Evolutionary conservation across 2,329 filamentous ascomycete genomes (phyloP).

Genomic region (Fusarium brevicatenulatum): DNA sequence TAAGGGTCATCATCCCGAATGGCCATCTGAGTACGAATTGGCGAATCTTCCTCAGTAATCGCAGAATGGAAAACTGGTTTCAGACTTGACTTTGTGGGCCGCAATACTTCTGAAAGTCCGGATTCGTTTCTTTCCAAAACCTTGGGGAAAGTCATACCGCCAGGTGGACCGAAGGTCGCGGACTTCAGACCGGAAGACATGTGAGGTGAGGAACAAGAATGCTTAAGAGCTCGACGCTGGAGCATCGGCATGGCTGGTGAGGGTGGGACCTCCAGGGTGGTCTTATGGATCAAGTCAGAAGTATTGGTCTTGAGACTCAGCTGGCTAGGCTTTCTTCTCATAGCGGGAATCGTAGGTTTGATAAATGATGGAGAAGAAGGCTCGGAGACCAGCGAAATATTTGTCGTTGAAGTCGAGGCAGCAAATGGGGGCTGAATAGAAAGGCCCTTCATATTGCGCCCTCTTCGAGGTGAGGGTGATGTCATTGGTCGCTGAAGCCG

Average conservation of each 20-base stretch:
- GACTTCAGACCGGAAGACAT: conserved; percentile 70
- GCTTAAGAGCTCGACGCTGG: conserved; percentile 71
- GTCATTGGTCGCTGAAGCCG: conserved; percentile 69
- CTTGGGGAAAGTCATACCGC: conserved; percentile 72
- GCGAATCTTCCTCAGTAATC: conserved; percentile 66
- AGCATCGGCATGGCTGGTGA: conserved; percentile 68
- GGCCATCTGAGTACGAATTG: conserved; percentile 70
- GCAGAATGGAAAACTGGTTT: conserved; percentile 53
- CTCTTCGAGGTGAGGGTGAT: conserved; percentile 74
- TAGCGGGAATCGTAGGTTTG: conserved; percentile 77
- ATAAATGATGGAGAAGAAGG: conserved; percentile 82
- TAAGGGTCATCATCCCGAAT: conserved; percentile 67
- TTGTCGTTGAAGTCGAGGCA: conserved; percentile 55
- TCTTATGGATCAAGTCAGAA: conserved; percentile 61
- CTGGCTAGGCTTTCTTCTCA: conserved; percentile 80
- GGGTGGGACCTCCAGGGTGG: conserved; percentile 63
- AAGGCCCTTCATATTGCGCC: conserved; percentile 85
- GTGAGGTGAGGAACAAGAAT: conserved; percentile 74
- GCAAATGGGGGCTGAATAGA: conserved; percentile 75
- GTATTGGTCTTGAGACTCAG: conserved; percentile 80
- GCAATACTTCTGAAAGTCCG: conserved; percentile 67
- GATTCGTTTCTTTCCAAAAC: conserved; percentile 69
- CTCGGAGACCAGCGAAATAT: conserved; percentile 67
- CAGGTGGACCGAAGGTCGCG: conserved; percentile 67
- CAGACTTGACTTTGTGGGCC: conserved; percentile 59